Conservation (phyloP, 164 flowering plant species). For the Stephania cephalantha region DNA sequence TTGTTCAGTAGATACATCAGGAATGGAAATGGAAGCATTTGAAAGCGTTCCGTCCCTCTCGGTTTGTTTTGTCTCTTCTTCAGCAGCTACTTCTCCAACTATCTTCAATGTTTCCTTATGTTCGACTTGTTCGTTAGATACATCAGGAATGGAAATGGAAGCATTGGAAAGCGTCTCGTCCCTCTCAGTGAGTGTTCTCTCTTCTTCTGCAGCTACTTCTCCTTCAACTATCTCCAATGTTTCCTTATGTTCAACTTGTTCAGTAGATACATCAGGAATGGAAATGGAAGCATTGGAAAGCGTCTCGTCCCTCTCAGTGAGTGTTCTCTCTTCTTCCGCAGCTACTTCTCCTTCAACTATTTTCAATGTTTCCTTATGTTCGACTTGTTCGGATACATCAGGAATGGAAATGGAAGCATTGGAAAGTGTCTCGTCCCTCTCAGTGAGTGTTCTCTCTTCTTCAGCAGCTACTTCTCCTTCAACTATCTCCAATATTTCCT, state of each 20-base stretch:
- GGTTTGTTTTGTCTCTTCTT: slow-evolving; percentile 3
- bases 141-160: not conserved
- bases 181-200: not conserved
- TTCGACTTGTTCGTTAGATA: too few species aligned
- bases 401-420: not conserved
- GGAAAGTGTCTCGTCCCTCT: not conserved
- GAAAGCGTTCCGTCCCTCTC: slow-evolving; percentile 1
- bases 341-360: not conserved
- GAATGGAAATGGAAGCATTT: not conserved
- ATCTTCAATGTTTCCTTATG: too few species aligned
- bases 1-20: not conserved
- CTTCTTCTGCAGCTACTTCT: not conserved
- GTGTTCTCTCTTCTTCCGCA: not conserved
- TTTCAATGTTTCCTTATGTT: not conserved
- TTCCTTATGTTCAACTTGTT: not conserved
- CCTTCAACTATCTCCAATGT: not conserved
- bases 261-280: not conserved
- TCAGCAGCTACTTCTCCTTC: not conserved
- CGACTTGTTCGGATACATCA: not conserved
- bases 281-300: not conserved
- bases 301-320: not conserved
- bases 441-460: slow-evolving; percentile 1
- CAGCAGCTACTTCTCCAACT: not conserved
- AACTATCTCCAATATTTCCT: too few species aligned
- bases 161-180: not conserved